These are phyloP conservation scores for Chaetomium fimeti DNA, from an alignment of 495 filamentous ascomycete genomes.

Conservation along the genomic window DNA sequence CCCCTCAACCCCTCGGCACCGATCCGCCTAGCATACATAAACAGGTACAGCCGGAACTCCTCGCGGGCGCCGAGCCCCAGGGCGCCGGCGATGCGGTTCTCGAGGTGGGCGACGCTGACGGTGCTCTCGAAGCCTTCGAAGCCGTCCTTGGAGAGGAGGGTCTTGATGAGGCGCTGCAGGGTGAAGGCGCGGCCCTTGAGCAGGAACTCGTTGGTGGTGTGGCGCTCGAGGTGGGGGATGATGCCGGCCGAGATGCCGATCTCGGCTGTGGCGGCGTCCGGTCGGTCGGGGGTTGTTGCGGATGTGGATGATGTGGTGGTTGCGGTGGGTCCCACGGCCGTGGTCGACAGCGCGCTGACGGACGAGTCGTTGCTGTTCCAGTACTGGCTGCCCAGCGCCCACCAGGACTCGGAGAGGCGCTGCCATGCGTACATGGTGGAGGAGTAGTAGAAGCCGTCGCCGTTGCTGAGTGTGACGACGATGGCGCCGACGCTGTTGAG, in stretches of 20 bases:
- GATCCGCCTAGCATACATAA: slow-evolving; percentile 95
- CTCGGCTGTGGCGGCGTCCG: slow-evolving; percentile 45
- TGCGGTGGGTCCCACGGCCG: slow-evolving; percentile 52
- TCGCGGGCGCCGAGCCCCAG: slow-evolving; percentile 79
- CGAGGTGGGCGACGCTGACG: slow-evolving; percentile 90
- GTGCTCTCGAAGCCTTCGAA: slow-evolving; percentile 88
- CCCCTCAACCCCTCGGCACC: slow-evolving; percentile 80
- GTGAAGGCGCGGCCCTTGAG: slow-evolving; percentile 86
- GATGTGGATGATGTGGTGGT: neutral
- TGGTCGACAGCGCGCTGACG: slow-evolving; percentile 71
- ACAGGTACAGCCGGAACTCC: slow-evolving; percentile 85
- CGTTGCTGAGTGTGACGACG: slow-evolving; percentile 83
- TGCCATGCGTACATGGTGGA: slow-evolving; percentile 87
- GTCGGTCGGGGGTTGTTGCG: slow-evolving; percentile 30
- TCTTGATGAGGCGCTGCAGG: slow-evolving; percentile 84
- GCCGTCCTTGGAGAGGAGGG: slow-evolving; percentile 77
- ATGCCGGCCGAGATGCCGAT: slow-evolving; percentile 84
- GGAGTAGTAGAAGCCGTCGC: slow-evolving; percentile 88
- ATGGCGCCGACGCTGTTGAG: slow-evolving; percentile 83
- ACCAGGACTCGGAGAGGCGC: slow-evolving; percentile 91
- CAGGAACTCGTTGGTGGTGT: slow-evolving; percentile 90
- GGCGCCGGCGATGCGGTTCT: slow-evolving; percentile 90
- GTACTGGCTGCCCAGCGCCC: slow-evolving; percentile 96
- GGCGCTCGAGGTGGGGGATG: slow-evolving; percentile 86
- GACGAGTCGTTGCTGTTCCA: slow-evolving; percentile 95